Conservation (phyloP, 208 protist species). For the Leishmania gerbilli region DNA sequence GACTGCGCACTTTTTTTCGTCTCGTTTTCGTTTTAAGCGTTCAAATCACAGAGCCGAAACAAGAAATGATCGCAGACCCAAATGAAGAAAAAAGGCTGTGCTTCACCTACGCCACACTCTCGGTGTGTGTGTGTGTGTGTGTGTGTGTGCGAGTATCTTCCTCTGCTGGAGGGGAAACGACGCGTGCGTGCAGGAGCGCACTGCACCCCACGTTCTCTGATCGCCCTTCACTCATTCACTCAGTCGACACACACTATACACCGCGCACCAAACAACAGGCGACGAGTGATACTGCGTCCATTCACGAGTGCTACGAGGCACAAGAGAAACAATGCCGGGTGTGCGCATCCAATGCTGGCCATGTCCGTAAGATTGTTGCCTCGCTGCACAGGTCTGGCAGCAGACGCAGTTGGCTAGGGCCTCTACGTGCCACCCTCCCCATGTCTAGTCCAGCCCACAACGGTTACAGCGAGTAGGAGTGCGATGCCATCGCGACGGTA, state of each 20-base stretch:
- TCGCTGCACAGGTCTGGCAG: not conserved
- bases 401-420: not conserved
- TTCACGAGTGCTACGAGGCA: not conserved
- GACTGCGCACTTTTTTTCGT: not conserved
- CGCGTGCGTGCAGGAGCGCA: not conserved
- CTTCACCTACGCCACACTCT: not conserved
- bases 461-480: not conserved
- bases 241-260: not conserved
- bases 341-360: slow-evolving; percentile 66
- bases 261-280: not conserved
- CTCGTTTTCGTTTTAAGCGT: not conserved
- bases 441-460: not conserved
- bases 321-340: not conserved
- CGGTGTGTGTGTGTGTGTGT: no score
- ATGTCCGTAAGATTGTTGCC: slow-evolving; percentile 18
- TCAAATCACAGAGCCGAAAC: not conserved
- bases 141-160: not conserved
- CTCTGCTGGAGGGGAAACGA: not conserved
- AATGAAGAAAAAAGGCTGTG: not conserved
- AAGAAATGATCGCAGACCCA: not conserved
- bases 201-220: not conserved
- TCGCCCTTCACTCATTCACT: not conserved
- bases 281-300: not conserved
- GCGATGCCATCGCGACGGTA: not conserved
- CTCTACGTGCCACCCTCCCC: not conserved